phyloP scores from a whole-genome alignment of 2,329 filamentous ascomycete genomes.

The Aaosphaeria pasadenensis region DNA sequence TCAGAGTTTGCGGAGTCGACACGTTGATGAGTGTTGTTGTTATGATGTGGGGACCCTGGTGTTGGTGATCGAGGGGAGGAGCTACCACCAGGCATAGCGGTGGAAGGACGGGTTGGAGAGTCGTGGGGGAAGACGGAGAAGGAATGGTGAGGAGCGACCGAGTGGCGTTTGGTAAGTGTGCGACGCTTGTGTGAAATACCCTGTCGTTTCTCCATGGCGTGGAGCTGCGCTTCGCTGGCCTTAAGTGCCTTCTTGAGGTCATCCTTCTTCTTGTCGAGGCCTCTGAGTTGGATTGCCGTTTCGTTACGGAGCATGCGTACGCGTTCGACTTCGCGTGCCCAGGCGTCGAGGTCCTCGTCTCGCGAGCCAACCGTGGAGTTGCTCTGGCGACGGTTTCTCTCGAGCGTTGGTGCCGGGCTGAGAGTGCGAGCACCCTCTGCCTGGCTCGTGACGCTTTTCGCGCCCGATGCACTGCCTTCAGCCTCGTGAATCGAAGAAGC shows the following conservation, averaged over 20 bases:
- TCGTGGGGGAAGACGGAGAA: not conserved
- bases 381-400: slow-evolving; percentile 5
- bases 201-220: slow-evolving; percentile 23
- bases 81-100: not conserved
- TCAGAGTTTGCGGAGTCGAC: not conserved
- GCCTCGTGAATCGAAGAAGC: not conserved
- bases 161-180: not conserved
- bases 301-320: slow-evolving; percentile 33
- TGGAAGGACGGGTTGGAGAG: not conserved
- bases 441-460: not conserved
- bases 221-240: slow-evolving; percentile 29
- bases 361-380: slow-evolving; percentile 13
- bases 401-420: not conserved
- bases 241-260: slow-evolving; percentile 30
- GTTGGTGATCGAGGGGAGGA: not conserved
- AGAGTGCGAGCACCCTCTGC: slow-evolving; percentile 3
- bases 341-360: slow-evolving; percentile 20
- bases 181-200: slow-evolving; percentile 1
- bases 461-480: slow-evolving; percentile 1
- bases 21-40: not conserved
- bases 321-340: slow-evolving; percentile 33
- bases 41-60: not conserved
- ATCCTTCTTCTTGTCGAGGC: slow-evolving; percentile 25
- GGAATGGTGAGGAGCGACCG: not conserved
- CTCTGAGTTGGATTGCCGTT: slow-evolving; percentile 29